A percentile compares a stretch with the other conserved stretches of the same genome.
phyloP scores from a whole-genome alignment of 2,329 filamentous ascomycete species.

The Trichoderma sp. region DNA sequence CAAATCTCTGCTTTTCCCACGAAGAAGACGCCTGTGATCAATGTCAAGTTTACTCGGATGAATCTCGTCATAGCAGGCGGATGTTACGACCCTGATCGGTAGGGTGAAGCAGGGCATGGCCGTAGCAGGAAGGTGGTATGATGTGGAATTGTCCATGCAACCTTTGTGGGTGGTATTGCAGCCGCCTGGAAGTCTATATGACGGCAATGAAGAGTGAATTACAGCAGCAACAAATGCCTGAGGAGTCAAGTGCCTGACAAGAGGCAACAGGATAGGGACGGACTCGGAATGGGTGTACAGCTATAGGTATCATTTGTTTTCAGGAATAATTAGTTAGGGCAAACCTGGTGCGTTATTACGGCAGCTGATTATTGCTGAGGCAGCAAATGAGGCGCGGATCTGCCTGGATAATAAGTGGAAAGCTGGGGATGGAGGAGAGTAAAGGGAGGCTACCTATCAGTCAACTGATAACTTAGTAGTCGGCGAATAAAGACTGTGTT shows the following conservation, averaged over 20 bases:
- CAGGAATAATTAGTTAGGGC: not conserved
- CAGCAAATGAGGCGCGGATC: not conserved
- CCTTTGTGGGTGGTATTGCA: not conserved
- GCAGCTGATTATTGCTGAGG: accelerated
- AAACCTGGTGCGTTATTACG: not conserved
- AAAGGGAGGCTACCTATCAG: not conserved
- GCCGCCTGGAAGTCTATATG: not conserved
- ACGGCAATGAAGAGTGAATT: not conserved
- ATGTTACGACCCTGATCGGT: constrained; percentile 56
- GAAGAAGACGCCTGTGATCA: constrained; percentile 93
- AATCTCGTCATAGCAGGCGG: constrained; percentile 88
- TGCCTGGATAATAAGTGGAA: not conserved
- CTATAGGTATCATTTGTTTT: not conserved
- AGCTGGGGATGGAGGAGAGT: not conserved
- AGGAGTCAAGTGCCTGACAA: not conserved
- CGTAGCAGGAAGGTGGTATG: not conserved
- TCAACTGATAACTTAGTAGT: not conserved
- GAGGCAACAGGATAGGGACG: not conserved
- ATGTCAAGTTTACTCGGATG: constrained; percentile 91
- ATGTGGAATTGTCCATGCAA: not conserved
- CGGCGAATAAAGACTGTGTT: not conserved
- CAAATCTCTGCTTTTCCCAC: constrained; percentile 94
- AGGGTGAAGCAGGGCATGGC: constrained; percentile 25
- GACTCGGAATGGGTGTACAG: not conserved
- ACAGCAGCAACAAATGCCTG: not conserved